phyloP scores from a whole-genome alignment of 306 rosid species.

The Fagus sylvatica region DNA sequence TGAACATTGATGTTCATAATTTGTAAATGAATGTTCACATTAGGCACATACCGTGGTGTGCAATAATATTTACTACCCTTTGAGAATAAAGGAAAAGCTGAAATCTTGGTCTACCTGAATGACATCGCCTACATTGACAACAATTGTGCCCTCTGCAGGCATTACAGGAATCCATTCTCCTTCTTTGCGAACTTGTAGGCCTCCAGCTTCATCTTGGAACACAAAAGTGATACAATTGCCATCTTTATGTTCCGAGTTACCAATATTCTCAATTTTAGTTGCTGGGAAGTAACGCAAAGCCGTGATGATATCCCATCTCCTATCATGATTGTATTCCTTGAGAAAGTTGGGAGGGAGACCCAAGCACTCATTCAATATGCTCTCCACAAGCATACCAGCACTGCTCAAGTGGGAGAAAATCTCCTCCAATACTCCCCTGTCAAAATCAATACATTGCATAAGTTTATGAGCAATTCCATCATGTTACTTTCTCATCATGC shows the following conservation, averaged over 20 bases:
- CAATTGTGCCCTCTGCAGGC: constrained; percentile 41
- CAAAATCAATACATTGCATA: background rate
- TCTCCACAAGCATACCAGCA: constrained; percentile 35
- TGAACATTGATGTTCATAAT: too few relatives aligned
- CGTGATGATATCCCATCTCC: constrained; percentile 49
- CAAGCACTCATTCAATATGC: constrained; percentile 43
- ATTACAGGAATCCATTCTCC: constrained; percentile 45
- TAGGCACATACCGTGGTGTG: too few relatives aligned
- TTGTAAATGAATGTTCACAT: too few relatives aligned
- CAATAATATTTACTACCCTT: too few relatives aligned
- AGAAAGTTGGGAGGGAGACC: constrained; percentile 47
- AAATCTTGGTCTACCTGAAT: constrained; percentile 33
- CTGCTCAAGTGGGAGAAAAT: constrained; percentile 37
- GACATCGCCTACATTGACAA: constrained; percentile 50
- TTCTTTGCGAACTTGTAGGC: constrained; percentile 36
- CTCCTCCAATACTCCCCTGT: constrained; percentile 50
- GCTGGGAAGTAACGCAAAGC: constrained; percentile 42
- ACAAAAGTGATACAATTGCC: constrained; percentile 42
- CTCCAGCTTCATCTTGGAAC: constrained; percentile 52
- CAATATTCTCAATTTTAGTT: constrained; percentile 31
- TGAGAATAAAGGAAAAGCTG: too few relatives aligned
- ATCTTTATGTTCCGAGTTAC: constrained; percentile 47
- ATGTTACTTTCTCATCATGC: too few relatives aligned
- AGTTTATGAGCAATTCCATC: too few relatives aligned
- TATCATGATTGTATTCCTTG: constrained; percentile 41